A percentile compares a stretch with the other conserved stretches of the same genome.
These are phyloP conservation scores for Tolypocladium nubicola DNA, from an alignment of 2,329 filamentous ascomycete genomes.

Conservation along the genomic window DNA sequence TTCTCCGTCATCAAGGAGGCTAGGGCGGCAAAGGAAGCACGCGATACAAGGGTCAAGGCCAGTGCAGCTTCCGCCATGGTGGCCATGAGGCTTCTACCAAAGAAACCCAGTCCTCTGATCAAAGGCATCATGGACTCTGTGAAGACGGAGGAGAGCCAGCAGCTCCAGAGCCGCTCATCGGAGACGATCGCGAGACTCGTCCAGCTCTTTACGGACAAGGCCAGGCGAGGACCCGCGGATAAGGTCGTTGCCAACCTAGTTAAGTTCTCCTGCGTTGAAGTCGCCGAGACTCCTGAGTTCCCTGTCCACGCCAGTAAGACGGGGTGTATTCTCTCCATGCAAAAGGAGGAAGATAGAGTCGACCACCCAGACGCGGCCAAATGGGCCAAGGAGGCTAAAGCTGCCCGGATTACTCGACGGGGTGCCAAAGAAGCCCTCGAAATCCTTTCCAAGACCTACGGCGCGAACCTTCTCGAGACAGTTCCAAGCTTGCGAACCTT, in stretches of 20 bases:
- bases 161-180: constrained; percentile 79
- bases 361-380: constrained; percentile 86
- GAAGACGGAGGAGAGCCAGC: constrained; percentile 85
- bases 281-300: constrained; percentile 94
- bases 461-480: constrained; percentile 63
- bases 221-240: constrained; percentile 77
- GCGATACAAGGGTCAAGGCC: constrained; percentile 78
- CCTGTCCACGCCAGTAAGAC: constrained; percentile 69
- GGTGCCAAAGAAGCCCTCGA: constrained; percentile 93
- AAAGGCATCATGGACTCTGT: constrained; percentile 98
- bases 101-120: constrained; percentile 87
- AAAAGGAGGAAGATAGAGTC: constrained; percentile 92
- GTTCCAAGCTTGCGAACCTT: constrained; percentile 73
- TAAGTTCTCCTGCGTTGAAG: constrained; percentile 96
- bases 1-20: constrained; percentile 69
- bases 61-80: constrained; percentile 81
- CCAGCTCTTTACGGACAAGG: constrained; percentile 71
- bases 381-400: constrained; percentile 81
- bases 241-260: constrained; percentile 93
- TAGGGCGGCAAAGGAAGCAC: constrained; percentile 63
- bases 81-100: constrained; percentile 76
- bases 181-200: constrained; percentile 76
- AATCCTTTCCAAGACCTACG: constrained; percentile 73
- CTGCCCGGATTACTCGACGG: constrained; percentile 79
- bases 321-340: constrained; percentile 77